Conservation (phyloP, 2,329 filamentous ascomycete species). For the Paraphaeosphaeria minitans region DNA sequence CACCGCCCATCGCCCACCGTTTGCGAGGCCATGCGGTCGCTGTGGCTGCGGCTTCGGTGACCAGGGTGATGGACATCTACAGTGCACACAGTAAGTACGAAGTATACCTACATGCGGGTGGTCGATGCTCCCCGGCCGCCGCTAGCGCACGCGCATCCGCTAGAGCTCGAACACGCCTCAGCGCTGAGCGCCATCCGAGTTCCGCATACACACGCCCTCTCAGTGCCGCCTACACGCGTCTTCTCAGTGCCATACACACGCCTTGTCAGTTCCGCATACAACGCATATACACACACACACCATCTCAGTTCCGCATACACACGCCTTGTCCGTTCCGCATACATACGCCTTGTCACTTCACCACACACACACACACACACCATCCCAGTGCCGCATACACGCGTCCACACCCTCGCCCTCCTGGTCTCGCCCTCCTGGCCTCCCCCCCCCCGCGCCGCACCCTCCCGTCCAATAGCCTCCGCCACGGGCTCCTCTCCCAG, state of each 20-base stretch:
- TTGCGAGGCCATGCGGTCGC: neutral
- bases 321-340: no score
- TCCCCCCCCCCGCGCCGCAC: constrained; percentile 15
- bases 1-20: constrained; percentile 8
- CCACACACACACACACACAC: constrained; percentile 10
- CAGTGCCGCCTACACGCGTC: no score
- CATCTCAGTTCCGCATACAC: no score
- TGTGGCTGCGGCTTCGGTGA: neutral
- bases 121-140: constrained; percentile 6
- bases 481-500: constrained; percentile 24
- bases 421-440: constrained; percentile 8
- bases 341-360: no score
- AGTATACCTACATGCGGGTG: no score
- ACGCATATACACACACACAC: constrained; percentile 10
- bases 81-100: no score
- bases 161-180: neutral
- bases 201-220: neutral
- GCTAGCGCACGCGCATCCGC: constrained; percentile 3
- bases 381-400: neutral
- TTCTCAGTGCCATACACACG: no score
- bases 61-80: neutral
- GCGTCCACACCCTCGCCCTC: constrained; percentile 4
- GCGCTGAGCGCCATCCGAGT: neutral
- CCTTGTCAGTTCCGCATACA: no score
- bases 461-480: constrained; percentile 35